phyloP scores from a whole-genome alignment of 768 basidiomycete genomes.

The Pulveroboletus ravenelii region DNA sequence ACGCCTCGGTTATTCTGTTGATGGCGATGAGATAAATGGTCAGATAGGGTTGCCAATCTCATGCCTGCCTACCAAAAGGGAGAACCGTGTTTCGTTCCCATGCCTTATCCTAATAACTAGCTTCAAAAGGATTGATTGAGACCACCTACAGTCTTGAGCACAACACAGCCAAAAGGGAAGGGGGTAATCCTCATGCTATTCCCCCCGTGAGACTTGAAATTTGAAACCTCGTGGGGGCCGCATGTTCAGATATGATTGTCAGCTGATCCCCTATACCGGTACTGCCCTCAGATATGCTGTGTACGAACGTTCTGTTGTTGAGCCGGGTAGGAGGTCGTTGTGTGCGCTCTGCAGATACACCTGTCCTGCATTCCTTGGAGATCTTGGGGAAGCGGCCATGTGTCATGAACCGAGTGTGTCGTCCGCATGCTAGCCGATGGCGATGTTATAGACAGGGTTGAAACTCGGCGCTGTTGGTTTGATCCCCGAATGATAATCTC shows the following conservation, averaged over 20 bases:
- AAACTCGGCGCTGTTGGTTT: slow-evolving; percentile 5
- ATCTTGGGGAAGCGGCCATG: neutral
- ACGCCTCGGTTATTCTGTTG: neutral
- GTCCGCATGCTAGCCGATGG: slow-evolving; percentile 12
- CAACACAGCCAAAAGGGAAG: slow-evolving; percentile 3
- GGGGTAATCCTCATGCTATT: slow-evolving; percentile 9
- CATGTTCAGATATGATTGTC: slow-evolving; percentile 22
- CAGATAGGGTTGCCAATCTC: neutral
- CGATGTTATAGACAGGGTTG: slow-evolving; percentile 4
- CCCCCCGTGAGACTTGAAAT: slow-evolving; percentile 11
- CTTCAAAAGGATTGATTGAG: slow-evolving; percentile 17
- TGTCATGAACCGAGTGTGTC: neutral
- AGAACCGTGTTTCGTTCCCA: neutral
- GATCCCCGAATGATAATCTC: slow-evolving; percentile 14
- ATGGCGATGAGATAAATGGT: neutral
- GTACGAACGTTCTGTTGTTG: neutral
- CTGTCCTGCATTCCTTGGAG: neutral
- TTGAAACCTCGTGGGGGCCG: slow-evolving; percentile 22
- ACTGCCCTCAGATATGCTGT: slow-evolving; percentile 1
- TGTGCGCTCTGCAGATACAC: neutral
- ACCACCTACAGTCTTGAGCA: neutral
- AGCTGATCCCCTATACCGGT: slow-evolving; percentile 10
- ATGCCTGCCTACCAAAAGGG: neutral
- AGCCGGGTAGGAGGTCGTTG: slow-evolving; percentile 6
- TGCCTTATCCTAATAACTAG: neutral